Evolutionary conservation across 1,284 basidiomycete species (phyloP), one percentile per base, ranked within the genome.

Genomic region (Vanrija humicola): DNA sequence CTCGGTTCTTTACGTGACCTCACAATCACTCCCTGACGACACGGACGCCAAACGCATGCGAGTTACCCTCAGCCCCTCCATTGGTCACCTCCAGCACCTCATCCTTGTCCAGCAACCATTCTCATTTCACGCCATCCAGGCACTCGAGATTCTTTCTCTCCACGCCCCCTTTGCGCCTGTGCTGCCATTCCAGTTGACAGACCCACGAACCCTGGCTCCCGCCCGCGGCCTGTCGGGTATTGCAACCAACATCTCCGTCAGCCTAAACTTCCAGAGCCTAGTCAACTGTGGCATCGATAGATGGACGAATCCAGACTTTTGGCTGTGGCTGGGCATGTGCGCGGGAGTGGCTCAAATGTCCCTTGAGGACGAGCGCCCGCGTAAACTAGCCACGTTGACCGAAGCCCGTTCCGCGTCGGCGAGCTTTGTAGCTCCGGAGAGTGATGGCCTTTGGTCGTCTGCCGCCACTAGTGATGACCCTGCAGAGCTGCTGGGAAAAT

Each of bases 81-180:
- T 70, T 38, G 43, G 50, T 10, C 28, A 54, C 15, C 53, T 64
- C 1, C 67, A 70, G 4, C 63, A 69, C 49, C 46, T 52, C 3
- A 48, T 69, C 7, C 55, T 75, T 1, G 58, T 68, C 2, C 59
- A 69, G 6, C 62, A 66, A 8, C 64, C 68, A 3, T 28, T 49
- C 1, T 65, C 62, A 2, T 70, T 73, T 50, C 50, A 59, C 39
- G 59, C 68, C 1, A 48, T 73, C 9, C 69, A 73, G 48, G 66
- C 66, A 1, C 59, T 75, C 23, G 69, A 75, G 25, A 16, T 75
- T 0, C 54, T 72, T 3, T 38, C 59, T 10, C 50, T 69, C 0
- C 72, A 73, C 46, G 64, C 66, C 2, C 73, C 73, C 0, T 56
- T 73, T 25, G 67, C 72, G 0, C 60, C 60, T 1, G 62, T 66